Percentiles rank a stretch among this genome's conserved stretches.
Conservation (phyloP, 2,329 filamentous ascomycete genomes). For the Basipetospora chlamydospora region DNA sequence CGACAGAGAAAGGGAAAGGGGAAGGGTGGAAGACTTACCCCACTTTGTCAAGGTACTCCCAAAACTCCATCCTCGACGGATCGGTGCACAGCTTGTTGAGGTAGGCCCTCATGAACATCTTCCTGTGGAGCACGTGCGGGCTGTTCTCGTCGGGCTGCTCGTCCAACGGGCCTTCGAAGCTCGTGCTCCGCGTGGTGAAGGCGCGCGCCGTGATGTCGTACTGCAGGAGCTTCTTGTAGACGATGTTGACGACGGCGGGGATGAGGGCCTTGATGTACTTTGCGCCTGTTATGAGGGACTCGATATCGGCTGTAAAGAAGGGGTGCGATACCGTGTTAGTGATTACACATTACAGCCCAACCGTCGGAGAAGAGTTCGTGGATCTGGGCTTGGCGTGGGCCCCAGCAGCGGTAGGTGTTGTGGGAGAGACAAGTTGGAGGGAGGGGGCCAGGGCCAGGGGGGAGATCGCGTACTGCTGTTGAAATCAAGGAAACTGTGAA, state of each 20-base stretch:
- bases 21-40: slow-evolving; percentile 30
- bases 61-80: slow-evolving; percentile 61
- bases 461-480: slow-evolving; percentile 41
- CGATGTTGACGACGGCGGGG: slow-evolving; percentile 69
- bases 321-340: neutral
- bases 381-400: too few relatives aligned
- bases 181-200: slow-evolving; percentile 49
- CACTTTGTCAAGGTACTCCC: slow-evolving; percentile 74
- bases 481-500: slow-evolving; percentile 66
- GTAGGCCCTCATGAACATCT: slow-evolving; percentile 66
- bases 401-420: too few relatives aligned
- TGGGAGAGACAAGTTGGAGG: too few relatives aligned
- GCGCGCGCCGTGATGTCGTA: slow-evolving; percentile 73
- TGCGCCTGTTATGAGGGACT: slow-evolving; percentile 51
- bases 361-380: too few relatives aligned
- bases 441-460: neutral
- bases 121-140: slow-evolving; percentile 61
- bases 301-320: slow-evolving; percentile 45
- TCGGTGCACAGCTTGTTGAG: slow-evolving; percentile 61
- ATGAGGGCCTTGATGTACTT: slow-evolving; percentile 75
- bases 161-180: slow-evolving; percentile 53
- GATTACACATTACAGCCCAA: too few relatives aligned
- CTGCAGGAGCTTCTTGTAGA: slow-evolving; percentile 67
- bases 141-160: slow-evolving; percentile 50
- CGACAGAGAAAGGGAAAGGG: neutral